These are phyloP conservation scores for Leucaena leucocephala DNA, from an alignment of 306 rosid species.

Conservation along the genomic window DNA sequence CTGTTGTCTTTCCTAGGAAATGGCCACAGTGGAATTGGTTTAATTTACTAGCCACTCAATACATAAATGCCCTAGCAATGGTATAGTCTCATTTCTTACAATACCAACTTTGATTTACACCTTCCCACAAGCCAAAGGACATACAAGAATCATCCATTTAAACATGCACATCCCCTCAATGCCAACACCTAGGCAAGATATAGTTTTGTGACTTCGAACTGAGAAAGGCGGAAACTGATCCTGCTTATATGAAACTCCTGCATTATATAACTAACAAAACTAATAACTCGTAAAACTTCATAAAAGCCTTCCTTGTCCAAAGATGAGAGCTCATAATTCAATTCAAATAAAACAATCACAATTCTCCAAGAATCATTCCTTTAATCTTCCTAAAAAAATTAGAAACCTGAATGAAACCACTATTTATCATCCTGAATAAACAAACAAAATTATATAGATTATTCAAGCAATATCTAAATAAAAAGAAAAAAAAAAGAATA, in stretches of 20 bases:
- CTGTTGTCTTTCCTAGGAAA: neutral
- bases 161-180: no score
- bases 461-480: neutral
- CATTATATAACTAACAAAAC: neutral
- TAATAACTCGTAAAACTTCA: neutral
- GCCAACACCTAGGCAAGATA: slow-evolving; percentile 4
- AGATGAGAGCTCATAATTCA: neutral
- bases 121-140: neutral
- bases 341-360: neutral
- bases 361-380: neutral
- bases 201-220: neutral
- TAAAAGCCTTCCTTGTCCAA: neutral
- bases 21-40: neutral
- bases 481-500: neutral
- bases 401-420: neutral
- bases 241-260: neutral
- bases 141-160: no score
- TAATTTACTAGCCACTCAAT: neutral
- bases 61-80: neutral
- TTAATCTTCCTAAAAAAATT: neutral
- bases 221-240: neutral
- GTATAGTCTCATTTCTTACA: neutral
- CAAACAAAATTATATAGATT: neutral
- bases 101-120: neutral
- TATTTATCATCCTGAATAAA: neutral